Evolutionary conservation across 2,329 filamentous ascomycete species (phyloP).

Genomic region (Penicillium hordei): DNA sequence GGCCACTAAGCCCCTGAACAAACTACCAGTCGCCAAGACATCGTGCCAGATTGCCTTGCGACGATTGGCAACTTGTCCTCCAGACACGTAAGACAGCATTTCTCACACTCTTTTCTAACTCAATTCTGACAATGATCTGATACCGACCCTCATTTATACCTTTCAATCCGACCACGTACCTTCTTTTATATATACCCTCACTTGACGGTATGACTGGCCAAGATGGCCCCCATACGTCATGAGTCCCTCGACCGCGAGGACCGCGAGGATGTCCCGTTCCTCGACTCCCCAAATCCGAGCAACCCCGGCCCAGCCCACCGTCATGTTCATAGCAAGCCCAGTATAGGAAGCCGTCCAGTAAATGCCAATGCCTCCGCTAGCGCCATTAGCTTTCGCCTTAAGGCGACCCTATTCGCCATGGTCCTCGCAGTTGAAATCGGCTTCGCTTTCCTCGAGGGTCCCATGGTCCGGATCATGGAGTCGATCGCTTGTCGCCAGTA

Average conservation of each 20-base stretch:
- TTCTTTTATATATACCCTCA: constrained; percentile 6
- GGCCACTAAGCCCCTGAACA: constrained; percentile 2
- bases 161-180: background rate
- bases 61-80: constrained; percentile 20
- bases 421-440: constrained; percentile 48
- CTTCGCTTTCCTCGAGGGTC: constrained; percentile 45
- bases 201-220: constrained; percentile 21
- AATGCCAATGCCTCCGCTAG: constrained; percentile 17
- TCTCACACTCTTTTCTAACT: background rate
- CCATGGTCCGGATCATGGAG: constrained; percentile 51
- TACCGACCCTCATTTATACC: background rate
- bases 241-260: constrained; percentile 23
- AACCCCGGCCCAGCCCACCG: constrained; percentile 1
- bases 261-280: constrained; percentile 37
- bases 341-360: background rate
- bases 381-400: constrained; percentile 39
- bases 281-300: constrained; percentile 17
- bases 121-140: constrained; percentile 1
- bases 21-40: constrained; percentile 9
- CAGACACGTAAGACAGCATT: background rate
- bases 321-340: background rate
- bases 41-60: constrained; percentile 20
- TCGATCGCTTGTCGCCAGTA: constrained; percentile 50
- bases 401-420: constrained; percentile 45
- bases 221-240: constrained; percentile 26